phyloP scores from a whole-genome alignment of 1,139 yeast species.

The Meyerozyma guilliermondii region DNA sequence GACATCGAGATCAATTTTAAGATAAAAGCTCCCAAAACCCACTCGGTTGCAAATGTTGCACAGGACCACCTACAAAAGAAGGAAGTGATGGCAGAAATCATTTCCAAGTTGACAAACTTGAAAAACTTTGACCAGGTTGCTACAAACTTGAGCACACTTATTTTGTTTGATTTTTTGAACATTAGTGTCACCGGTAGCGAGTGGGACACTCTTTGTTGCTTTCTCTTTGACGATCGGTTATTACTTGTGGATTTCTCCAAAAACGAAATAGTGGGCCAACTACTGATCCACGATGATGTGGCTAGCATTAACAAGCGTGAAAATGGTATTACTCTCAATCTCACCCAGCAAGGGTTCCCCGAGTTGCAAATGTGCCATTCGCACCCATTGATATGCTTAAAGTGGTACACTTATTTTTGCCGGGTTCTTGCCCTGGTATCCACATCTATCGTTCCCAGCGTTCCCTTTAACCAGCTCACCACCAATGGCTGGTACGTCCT shows the following conservation, averaged over 20 bases:
- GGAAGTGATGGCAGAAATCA: not conserved
- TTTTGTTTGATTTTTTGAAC: slow-evolving; percentile 39
- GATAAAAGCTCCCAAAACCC: not conserved
- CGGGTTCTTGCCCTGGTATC: slow-evolving; percentile 9
- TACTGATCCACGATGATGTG: slow-evolving; percentile 29
- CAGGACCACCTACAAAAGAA: not conserved
- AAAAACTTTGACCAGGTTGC: not conserved
- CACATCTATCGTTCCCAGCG: slow-evolving; percentile 10
- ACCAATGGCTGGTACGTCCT: slow-evolving; percentile 45
- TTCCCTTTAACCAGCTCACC: slow-evolving; percentile 45
- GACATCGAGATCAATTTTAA: not conserved
- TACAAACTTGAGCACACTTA: not conserved
- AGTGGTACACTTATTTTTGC: slow-evolving; percentile 35
- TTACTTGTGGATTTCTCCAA: slow-evolving; percentile 28
- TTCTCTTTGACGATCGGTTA: slow-evolving; percentile 36
- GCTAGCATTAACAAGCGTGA: slow-evolving; percentile 20
- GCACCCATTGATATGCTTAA: slow-evolving; percentile 30
- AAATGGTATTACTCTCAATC: slow-evolving; percentile 27
- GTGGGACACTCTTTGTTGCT: slow-evolving; percentile 34
- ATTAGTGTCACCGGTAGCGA: slow-evolving; percentile 31
- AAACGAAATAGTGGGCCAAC: slow-evolving; percentile 29
- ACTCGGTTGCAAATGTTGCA: not conserved
- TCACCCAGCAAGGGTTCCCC: slow-evolving; percentile 39
- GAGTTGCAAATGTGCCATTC: slow-evolving; percentile 38
- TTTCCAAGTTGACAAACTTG: not conserved